These are phyloP conservation scores for Bothriochloa decipiens DNA, from an alignment of 176 grass and related monocot genomes.

Conservation along the genomic window DNA sequence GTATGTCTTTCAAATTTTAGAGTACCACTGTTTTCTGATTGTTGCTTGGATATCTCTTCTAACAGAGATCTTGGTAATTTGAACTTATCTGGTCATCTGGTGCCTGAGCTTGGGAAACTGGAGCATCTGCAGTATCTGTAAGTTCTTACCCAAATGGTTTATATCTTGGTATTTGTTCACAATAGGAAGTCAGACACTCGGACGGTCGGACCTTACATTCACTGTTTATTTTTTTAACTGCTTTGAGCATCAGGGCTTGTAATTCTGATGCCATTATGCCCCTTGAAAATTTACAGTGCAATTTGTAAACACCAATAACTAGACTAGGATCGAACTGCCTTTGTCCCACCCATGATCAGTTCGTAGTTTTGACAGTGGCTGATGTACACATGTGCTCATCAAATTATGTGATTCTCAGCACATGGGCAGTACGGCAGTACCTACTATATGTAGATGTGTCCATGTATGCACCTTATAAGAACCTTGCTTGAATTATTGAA, in stretches of 20 bases:
- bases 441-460: neutral
- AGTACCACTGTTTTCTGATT: conserved; percentile 43
- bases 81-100: conserved; percentile 90
- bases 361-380: conserved; percentile 3
- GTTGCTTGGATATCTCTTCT: conserved; percentile 20
- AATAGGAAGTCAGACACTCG: neutral
- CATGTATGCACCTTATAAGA: neutral
- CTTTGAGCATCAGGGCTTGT: neutral
- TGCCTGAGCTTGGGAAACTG: conserved; percentile 82
- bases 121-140: conserved; percentile 93
- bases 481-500: neutral
- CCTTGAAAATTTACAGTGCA: neutral
- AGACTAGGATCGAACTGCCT: no score
- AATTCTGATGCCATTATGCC: neutral
- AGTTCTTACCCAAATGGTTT: conserved; percentile 45
- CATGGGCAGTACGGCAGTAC: neutral
- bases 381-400: neutral
- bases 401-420: conserved; percentile 3
- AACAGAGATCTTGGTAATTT: conserved; percentile 88
- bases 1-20: conserved; percentile 20
- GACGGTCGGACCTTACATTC: neutral
- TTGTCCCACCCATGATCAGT: neutral
- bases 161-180: conserved; percentile 24
- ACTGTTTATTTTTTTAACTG: conserved; percentile 11
- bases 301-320: neutral